Percentiles rank a stretch among this genome's conserved stretches.
Evolutionary conservation across 768 basidiomycete species (phyloP).

Genomic region (Hypholoma fasciculare): DNA sequence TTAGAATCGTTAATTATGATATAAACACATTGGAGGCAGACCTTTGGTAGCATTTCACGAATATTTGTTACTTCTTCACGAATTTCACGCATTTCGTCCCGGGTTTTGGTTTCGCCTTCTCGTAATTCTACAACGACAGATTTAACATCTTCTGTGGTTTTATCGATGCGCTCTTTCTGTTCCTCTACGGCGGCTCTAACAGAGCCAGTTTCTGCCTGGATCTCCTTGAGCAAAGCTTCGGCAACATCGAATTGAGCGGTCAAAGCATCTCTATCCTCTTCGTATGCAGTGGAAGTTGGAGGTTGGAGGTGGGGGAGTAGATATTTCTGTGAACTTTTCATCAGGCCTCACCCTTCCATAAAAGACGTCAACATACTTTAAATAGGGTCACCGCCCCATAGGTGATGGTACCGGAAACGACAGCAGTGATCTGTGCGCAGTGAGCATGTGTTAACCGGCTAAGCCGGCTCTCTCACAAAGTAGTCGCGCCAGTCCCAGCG

Average conservation of each 20-base stretch:
- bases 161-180: constrained; percentile 72
- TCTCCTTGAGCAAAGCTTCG: constrained; percentile 76
- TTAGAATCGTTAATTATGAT: background rate
- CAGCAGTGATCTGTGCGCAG: constrained; percentile 76
- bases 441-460: constrained; percentile 23
- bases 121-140: constrained; percentile 72
- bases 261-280: constrained; percentile 82
- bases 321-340: constrained; percentile 65
- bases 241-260: constrained; percentile 90
- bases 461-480: constrained; percentile 61
- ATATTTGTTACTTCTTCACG: constrained; percentile 89
- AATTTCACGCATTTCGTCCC: constrained; percentile 90
- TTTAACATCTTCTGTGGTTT: constrained; percentile 72
- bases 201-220: constrained; percentile 74
- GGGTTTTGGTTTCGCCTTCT: constrained; percentile 73
- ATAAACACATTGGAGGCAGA: constrained; percentile 30
- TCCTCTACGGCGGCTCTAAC: constrained; percentile 74
- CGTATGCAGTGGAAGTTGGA: constrained; percentile 85
- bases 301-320: constrained; percentile 89
- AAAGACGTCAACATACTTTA: constrained; percentile 44
- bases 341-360: background rate
- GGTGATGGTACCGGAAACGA: constrained; percentile 82
- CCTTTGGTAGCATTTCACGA: constrained; percentile 92
- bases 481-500: constrained; percentile 96
- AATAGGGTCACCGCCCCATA: constrained; percentile 83